Evolutionary conservation across 805 yeast genomes (phyloP).

Genomic region (Candida maris): DNA sequence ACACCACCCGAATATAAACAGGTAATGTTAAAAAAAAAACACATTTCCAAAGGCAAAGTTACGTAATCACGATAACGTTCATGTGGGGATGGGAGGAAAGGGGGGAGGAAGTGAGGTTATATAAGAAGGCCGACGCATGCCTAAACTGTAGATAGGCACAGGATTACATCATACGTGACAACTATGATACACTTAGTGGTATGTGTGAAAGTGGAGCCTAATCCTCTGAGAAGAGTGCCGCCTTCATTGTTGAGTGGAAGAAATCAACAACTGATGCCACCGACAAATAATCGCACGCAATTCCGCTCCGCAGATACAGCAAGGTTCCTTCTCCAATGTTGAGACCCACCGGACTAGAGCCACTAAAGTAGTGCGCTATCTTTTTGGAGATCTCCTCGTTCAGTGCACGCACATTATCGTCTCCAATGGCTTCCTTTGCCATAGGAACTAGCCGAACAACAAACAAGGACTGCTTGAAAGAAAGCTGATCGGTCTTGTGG

Average conservation of each 20-base stretch:
- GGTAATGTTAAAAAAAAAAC: too few species aligned
- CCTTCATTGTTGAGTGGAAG: constrained; percentile 17
- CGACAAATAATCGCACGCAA: constrained; percentile 26
- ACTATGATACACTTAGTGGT: too few species aligned
- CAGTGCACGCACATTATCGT: constrained; percentile 11
- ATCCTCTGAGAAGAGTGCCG: constrained; percentile 2
- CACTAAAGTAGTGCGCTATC: constrained; percentile 17
- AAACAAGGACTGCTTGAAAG: constrained; percentile 22
- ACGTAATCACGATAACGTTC: too few species aligned
- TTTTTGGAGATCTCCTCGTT: constrained; percentile 7
- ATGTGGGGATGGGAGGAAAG: too few species aligned
- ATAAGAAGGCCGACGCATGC: too few species aligned
- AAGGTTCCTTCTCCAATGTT: constrained; percentile 11
- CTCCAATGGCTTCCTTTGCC: constrained; percentile 7
- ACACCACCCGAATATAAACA: too few species aligned
- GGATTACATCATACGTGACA: too few species aligned
- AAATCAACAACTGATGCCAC: constrained; percentile 16
- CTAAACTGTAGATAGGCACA: too few species aligned
- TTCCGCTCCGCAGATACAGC: constrained; percentile 20
- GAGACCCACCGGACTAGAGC: constrained; percentile 12
- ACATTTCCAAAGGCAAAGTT: too few species aligned
- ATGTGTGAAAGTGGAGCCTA: too few species aligned
- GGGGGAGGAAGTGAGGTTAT: too few species aligned
- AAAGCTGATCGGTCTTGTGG: constrained; percentile 16
- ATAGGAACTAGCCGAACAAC: constrained; percentile 20